phyloP scores from a whole-genome alignment of 2,329 filamentous ascomycete species.

The Atkinsonella hypoxylon region DNA sequence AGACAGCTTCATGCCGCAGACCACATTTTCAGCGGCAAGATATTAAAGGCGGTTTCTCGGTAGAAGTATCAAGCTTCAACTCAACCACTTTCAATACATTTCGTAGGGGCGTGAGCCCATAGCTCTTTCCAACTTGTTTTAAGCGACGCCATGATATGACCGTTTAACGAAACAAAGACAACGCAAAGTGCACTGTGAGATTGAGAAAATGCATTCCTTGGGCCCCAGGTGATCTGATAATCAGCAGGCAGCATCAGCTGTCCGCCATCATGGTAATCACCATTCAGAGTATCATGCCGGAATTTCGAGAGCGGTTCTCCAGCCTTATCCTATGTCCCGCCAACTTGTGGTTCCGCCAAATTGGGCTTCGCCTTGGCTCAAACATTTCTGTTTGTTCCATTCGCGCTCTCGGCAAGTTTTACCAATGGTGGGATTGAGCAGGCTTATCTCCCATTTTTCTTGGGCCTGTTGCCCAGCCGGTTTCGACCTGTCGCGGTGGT shows the following conservation, averaged over 20 bases:
- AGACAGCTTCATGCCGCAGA: background rate
- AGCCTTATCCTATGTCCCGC: background rate
- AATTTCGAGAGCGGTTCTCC: background rate
- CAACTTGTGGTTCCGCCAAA: background rate
- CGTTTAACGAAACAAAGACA: too few species aligned
- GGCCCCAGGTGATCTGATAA: too few species aligned
- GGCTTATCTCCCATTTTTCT: constrained; percentile 14
- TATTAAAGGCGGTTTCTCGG: background rate
- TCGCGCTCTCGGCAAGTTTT: constrained; percentile 5
- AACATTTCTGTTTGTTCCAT: background rate
- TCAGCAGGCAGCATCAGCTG: too few species aligned
- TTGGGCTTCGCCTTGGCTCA: background rate
- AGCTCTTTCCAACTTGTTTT: background rate
- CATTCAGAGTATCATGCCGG: background rate
- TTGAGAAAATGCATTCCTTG: too few species aligned
- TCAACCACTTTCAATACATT: background rate
- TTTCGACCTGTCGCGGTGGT: constrained; percentile 21
- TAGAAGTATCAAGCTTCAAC: background rate
- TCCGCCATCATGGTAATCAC: too few species aligned
- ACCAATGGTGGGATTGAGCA: constrained; percentile 6
- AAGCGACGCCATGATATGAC: background rate
- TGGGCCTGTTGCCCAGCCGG: constrained; percentile 23
- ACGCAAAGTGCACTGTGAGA: too few species aligned
- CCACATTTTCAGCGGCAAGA: background rate
- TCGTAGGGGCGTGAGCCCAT: background rate